These are phyloP conservation scores for Saturnispora diversa DNA, from an alignment of 805 yeast species.

Conservation along the genomic window DNA sequence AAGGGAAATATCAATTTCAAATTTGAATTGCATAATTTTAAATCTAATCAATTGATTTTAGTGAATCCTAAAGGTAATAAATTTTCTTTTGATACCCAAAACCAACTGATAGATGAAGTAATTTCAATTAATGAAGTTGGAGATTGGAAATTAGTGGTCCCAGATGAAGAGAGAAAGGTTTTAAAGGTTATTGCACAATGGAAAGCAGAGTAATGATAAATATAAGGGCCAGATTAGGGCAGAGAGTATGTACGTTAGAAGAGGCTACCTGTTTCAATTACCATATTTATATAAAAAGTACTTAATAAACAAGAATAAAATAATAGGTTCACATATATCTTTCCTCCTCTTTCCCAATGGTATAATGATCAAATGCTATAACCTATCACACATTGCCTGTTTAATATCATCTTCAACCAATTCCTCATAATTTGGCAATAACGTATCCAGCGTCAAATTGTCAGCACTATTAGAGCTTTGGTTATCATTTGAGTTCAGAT, in stretches of 20 bases:
- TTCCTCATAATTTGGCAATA: slow-evolving; percentile 19
- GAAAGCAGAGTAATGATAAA: slow-evolving; percentile 30
- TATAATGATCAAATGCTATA: slow-evolving; percentile 4
- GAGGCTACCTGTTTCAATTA: background rate
- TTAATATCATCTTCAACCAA: slow-evolving; percentile 14
- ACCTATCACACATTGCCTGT: slow-evolving; percentile 16
- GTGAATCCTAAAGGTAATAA: slow-evolving; percentile 83
- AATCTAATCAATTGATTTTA: slow-evolving; percentile 24
- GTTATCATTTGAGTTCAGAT: background rate
- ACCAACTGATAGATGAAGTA: slow-evolving; percentile 47
- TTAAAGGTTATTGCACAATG: slow-evolving; percentile 93
- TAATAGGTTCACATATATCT: background rate
- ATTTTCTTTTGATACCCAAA: slow-evolving; percentile 48
- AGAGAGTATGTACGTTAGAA: background rate
- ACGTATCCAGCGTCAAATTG: slow-evolving; percentile 25
- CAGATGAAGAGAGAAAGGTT: slow-evolving; percentile 66
- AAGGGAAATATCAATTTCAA: background rate
- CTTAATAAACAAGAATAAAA: background rate
- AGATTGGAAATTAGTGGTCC: slow-evolving; percentile 72
- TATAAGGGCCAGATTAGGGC: background rate
- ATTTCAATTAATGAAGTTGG: slow-evolving; percentile 67
- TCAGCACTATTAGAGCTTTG: slow-evolving; percentile 14
- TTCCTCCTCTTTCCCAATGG: background rate
- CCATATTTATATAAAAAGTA: background rate
- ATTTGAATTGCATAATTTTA: slow-evolving; percentile 7